Evolutionary conservation across 495 filamentous ascomycete genomes (phyloP), one percentile per base, ranked within the genome.

Genomic region (Neurospora sp.): DNA sequence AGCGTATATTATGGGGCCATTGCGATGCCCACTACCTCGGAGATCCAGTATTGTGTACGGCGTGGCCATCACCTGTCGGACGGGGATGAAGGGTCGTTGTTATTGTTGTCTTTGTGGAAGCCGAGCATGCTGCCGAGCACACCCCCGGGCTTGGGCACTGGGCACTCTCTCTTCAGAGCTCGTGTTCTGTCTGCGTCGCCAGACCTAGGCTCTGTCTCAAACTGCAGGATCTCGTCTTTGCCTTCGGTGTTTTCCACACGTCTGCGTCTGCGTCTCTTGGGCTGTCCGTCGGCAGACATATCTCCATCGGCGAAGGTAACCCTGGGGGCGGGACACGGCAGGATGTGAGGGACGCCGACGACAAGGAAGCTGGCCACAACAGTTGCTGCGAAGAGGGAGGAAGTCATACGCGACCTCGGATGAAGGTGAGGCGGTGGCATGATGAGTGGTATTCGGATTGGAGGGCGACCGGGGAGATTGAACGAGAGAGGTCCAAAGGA

Each of bases 341-440:
- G 87, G n/a, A 96, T 78, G 78, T 99, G 96, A 36, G 96, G 96
- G 70, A 97, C 85, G 54, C 88, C 92, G 74, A 99, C 96, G 73
- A 98, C 93, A 75, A 97, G 86, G 80, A 99, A 96, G 75, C 91
- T 93, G 31, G 93, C 89, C n/a, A 92, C 84, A 42, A 98, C 87
- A n/a, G 94, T 98, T n/a, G 91, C 92, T 69, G 93, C 93, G 85
- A 99, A 99, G 37, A 99, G 91, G 36, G 94, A 93, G 69, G 90
- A 92, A 74, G 96, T 99, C 80, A 92, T 90, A 79, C 93, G 91
- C 70, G 94, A 97, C 77, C 93, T 90, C 8, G 96, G 96, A 82
- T 99, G 96, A 38, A 99, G 92, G 84, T 93, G 90, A 42, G 93
- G 93, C 62, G 93, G 93, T 71, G 94, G 92, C 94, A 97, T 97